A percentile compares a stretch with the other conserved stretches of the same genome.
Conservation (phyloP, 768 basidiomycete species). For the Tricholoma terreum region DNA sequence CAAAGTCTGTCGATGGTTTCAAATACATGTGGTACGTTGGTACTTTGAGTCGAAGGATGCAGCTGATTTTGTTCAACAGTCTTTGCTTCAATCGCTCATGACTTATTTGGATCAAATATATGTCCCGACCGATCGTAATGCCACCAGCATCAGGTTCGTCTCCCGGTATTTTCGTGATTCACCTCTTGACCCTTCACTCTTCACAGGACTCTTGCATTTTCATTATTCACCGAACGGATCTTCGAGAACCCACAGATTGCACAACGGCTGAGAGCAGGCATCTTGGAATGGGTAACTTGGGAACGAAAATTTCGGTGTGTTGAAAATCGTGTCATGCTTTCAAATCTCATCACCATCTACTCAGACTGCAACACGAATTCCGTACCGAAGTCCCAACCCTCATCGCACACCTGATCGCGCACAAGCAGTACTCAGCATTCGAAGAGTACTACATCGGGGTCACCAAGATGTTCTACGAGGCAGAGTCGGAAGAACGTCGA, state of each 20-base stretch:
- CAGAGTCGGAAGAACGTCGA: conserved; percentile 43
- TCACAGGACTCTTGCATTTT: conserved; percentile 53
- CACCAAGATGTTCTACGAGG: conserved; percentile 51
- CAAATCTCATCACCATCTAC: neutral
- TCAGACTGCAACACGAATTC: conserved; percentile 35
- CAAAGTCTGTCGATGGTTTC: conserved; percentile 58
- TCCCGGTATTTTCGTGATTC: neutral
- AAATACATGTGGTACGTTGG: conserved; percentile 55
- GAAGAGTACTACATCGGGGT: conserved; percentile 52
- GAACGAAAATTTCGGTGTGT: conserved; percentile 48
- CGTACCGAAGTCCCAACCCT: conserved; percentile 46
- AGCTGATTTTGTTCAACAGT: conserved; percentile 30
- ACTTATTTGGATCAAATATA: conserved; percentile 73
- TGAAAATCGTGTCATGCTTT: neutral
- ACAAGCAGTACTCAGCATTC: conserved; percentile 58
- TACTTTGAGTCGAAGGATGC: neutral
- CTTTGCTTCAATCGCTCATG: conserved; percentile 57
- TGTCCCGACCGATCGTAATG: conserved; percentile 38
- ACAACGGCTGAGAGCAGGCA: conserved; percentile 39
- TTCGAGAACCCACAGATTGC: conserved; percentile 47
- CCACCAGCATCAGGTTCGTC: conserved; percentile 46
- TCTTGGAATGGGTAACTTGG: conserved; percentile 49
- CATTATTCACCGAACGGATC: conserved; percentile 47
- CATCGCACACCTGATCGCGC: conserved; percentile 53
- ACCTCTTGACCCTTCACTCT: neutral